A percentile compares a stretch with the other conserved stretches of the same genome.
These are phyloP conservation scores for Otatea glauca DNA, from an alignment of 176 grass and related monocot species.

Conservation along the genomic window DNA sequence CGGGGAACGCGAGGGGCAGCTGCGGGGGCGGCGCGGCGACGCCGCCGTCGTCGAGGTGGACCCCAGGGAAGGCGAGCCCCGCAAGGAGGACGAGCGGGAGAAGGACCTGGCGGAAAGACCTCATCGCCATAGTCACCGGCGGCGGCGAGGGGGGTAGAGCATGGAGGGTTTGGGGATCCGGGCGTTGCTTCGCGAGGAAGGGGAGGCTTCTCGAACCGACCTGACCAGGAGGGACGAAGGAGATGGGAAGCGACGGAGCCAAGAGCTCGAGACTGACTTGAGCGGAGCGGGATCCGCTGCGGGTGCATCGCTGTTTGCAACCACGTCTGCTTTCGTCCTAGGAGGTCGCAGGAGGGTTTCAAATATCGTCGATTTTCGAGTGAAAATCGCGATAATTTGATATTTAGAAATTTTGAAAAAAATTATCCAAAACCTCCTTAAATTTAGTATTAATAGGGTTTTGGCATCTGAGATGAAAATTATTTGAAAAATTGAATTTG, in stretches of 20 bases:
- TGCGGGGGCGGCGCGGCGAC: not conserved
- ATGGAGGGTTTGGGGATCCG: conserved; percentile 42
- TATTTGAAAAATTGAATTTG: no score
- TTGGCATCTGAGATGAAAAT: no score
- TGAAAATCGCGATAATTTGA: no score
- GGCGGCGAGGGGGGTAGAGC: conserved; percentile 23
- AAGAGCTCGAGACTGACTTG: not conserved
- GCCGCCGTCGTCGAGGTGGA: conserved; percentile 34
- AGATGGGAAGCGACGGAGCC: not conserved
- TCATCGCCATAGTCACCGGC: conserved; percentile 17
- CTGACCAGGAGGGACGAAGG: not conserved
- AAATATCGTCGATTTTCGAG: no score
- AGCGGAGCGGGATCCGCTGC: not conserved
- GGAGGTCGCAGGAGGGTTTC: no score
- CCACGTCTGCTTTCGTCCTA: no score
- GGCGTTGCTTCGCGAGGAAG: conserved; percentile 42
- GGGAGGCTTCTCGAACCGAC: conserved; percentile 46
- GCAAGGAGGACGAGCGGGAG: conserved; percentile 50
- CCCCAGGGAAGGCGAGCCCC: conserved; percentile 44
- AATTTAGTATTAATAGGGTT: no score
- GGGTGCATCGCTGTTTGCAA: not conserved
- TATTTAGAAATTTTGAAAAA: no score
- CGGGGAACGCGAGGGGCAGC: conserved; percentile 40
- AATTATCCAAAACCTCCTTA: no score
- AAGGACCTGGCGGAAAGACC: conserved; percentile 47